Evolutionary conservation across 1,139 yeast species (phyloP), one percentile per base, ranked within the genome.

Genomic region (Suhomyces coccinellae): DNA sequence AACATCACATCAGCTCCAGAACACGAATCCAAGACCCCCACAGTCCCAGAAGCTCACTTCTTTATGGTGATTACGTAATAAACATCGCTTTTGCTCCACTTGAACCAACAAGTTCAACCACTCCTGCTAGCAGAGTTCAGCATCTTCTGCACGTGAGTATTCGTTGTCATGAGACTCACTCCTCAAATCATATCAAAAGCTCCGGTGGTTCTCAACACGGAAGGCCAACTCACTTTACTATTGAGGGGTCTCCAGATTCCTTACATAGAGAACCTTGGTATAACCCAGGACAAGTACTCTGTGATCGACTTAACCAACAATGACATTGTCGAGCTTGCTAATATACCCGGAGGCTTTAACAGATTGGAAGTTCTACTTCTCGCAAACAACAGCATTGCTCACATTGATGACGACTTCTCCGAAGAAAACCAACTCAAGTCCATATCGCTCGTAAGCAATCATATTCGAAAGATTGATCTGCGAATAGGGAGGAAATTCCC

Each of bases 301-400:
- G 78, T 80, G 16, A 67, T 87, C 7, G 96, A 88, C 61, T 62
- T 87, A 34, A 76, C 88, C 5, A 81, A 83, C 58, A 88, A 88
- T 61, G 83, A 78, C 32, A 64, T 87, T 15, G 65, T 77, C 3
- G 75, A 73, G 13, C 58, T 88, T 13, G 73, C 78, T 7, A 74
- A 75, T 44, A 63, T 85, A 15, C 87, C 89, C 0, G 46, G 47
- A 4, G 51, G 54, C 11, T 61, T 82, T 38, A 42, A 52, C 9
- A 71, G 77, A 31, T 60, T 84, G 17, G 71, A 71, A 41, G 71
- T 78, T 0, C 55, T 88, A 3, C 65, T 87, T n/a, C 55, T 82
- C 12, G 80, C 85, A 0, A 74, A 75, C 49, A 87, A 88, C 58
- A 69, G 79, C 50, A 77, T 85, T 9, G 58, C 70, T 1, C 53